Conservation (phyloP, 2,329 filamentous ascomycete genomes). For the Alternaria atra region DNA sequence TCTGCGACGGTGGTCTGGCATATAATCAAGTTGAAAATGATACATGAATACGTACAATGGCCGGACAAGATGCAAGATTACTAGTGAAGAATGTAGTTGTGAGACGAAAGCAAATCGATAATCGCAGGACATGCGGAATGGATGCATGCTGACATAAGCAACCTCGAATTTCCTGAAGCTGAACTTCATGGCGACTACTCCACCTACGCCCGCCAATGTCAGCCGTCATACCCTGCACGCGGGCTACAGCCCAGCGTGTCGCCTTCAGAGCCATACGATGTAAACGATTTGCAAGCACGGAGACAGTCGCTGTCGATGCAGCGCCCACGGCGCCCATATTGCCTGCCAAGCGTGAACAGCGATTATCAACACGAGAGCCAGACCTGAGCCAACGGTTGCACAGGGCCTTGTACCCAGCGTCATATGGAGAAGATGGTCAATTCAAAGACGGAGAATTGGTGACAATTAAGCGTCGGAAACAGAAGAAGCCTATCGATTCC, state of each 20-base stretch:
- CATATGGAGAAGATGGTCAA: constrained; percentile 8
- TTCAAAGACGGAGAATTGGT: not conserved
- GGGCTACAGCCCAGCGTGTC: constrained; percentile 59
- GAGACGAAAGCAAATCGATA: not conserved
- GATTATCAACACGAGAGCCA: constrained; percentile 12
- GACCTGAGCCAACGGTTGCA: constrained; percentile 32
- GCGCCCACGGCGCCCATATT: constrained; percentile 7
- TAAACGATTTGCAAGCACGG: constrained; percentile 32
- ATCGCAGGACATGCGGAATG: not conserved
- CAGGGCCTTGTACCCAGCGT: constrained; percentile 27
- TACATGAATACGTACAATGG: not conserved
- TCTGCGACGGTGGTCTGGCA: not conserved
- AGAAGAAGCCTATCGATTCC: constrained; percentile 17
- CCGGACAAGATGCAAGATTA: not conserved
- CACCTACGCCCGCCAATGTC: constrained; percentile 60
- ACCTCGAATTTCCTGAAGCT: constrained; percentile 33
- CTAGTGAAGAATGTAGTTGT: not conserved
- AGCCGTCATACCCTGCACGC: constrained; percentile 63
- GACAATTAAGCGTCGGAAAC: constrained; percentile 5
- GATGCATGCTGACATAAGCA: constrained; percentile 35
- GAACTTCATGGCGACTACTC: constrained; percentile 14
- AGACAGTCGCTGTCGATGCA: constrained; percentile 21
- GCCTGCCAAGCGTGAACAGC: constrained; percentile 13
- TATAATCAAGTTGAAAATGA: not conserved
- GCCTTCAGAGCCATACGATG: constrained; percentile 26